Conservation (phyloP, 495 filamentous ascomycete species). For the Pyronema domesticum region DNA sequence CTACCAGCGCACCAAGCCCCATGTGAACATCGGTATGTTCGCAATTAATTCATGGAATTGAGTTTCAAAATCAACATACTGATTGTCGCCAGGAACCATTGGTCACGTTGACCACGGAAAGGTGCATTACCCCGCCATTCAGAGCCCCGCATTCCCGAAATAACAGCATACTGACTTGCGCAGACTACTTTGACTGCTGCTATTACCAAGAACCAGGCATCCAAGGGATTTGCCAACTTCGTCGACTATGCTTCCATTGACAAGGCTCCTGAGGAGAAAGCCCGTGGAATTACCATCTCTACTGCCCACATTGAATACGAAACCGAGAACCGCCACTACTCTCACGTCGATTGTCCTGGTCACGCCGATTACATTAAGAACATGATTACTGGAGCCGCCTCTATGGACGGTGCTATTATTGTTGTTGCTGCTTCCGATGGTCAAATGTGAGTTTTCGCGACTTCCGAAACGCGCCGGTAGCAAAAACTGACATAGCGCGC, state of each 20-base stretch:
- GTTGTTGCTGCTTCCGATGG: constrained; percentile 96
- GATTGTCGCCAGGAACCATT: constrained; percentile 55
- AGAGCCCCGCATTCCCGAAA: constrained; percentile 9
- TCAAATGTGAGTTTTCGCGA: constrained; percentile 52
- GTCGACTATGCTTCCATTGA: constrained; percentile 95
- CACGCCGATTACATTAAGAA: constrained; percentile 99
- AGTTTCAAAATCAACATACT: neutral
- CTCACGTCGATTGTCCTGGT: constrained; percentile 98
- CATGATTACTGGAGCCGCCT: constrained; percentile 96
- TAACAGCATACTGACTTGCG: constrained; percentile 18
- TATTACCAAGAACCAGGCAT: constrained; percentile 90
- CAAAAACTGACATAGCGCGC: neutral
- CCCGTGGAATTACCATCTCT: constrained; percentile 99
- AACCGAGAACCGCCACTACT: constrained; percentile 83
- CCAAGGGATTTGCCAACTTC: constrained; percentile 83
- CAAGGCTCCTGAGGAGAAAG: constrained; percentile 96
- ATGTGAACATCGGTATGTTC: constrained; percentile 81
- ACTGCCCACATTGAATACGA: constrained; percentile 96
- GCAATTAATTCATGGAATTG: neutral
- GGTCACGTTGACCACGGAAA: constrained; percentile 99
- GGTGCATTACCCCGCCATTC: constrained; percentile 32
- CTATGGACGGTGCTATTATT: constrained; percentile 96
- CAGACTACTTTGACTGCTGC: constrained; percentile 95
- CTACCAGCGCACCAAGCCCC: constrained; percentile 84
- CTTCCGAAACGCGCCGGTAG: neutral